Conservation (phyloP, 495 filamentous ascomycete species). For the Lasiosphaeria miniovina region DNA sequence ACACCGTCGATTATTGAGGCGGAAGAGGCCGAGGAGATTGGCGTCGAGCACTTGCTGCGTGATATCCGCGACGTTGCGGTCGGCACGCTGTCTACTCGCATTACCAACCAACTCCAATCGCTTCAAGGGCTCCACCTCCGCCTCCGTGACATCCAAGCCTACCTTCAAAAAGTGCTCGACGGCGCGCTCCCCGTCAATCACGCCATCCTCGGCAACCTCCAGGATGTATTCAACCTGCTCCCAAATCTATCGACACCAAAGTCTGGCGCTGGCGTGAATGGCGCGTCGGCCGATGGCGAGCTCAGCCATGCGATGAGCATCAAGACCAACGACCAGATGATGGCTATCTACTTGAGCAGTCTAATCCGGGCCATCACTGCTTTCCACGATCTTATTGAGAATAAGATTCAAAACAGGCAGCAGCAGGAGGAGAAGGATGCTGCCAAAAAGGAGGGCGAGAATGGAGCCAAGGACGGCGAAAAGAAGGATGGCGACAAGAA, state of each 20-base stretch:
- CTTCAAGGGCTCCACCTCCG: conserved; percentile 94
- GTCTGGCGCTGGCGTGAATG: conserved; percentile 45
- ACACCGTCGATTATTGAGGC: conserved; percentile 99
- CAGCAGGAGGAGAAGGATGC: conserved; percentile 92
- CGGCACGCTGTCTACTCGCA: conserved; percentile 94
- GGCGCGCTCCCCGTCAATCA: conserved; percentile 93
- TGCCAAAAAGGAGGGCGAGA: conserved; percentile 58
- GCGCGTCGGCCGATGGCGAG: conserved; percentile 62
- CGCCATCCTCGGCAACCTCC: conserved; percentile 92
- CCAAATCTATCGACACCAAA: conserved; percentile 88
- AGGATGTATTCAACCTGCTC: conserved; percentile 98
- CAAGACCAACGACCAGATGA: conserved; percentile 98
- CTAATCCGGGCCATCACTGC: conserved; percentile 97
- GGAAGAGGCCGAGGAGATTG: conserved; percentile 98
- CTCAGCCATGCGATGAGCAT: conserved; percentile 92
- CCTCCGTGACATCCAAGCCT: conserved; percentile 90
- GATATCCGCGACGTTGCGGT: conserved; percentile 98
- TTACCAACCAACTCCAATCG: conserved; percentile 96
- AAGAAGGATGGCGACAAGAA: conserved; percentile 68
- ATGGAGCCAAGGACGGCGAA: conserved; percentile 48
- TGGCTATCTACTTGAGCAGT: conserved; percentile 94
- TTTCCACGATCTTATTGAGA: conserved; percentile 98
- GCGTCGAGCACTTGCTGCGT: conserved; percentile 94
- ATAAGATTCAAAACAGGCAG: conserved; percentile 98
- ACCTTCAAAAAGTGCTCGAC: conserved; percentile 93